A percentile compares a stretch with the other conserved stretches of the same genome.
Evolutionary conservation across 257 asterid species (phyloP).

Genomic region (Petrea volubilis): DNA sequence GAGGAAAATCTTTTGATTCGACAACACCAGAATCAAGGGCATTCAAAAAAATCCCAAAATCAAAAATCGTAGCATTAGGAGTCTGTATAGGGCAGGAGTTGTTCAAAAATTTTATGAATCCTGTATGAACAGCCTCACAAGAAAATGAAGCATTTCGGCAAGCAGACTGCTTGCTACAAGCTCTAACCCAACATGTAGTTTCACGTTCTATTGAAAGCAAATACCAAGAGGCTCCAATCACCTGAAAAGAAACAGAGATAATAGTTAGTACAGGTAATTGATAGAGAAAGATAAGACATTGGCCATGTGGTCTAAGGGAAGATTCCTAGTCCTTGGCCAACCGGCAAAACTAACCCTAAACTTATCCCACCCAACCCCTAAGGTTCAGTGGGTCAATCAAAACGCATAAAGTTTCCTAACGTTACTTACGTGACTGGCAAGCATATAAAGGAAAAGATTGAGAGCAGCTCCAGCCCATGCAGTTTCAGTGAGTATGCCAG

Average conservation of each 20-base stretch:
- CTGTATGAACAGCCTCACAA: constrained; percentile 39
- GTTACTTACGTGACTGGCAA: constrained; percentile 92
- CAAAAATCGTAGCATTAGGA: constrained; percentile 45
- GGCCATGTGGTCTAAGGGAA: no score
- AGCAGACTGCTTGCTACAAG: constrained; percentile 43
- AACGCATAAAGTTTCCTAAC: not conserved
- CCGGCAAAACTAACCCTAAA: no score
- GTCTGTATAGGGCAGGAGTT: constrained; percentile 58
- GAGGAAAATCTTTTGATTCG: constrained; percentile 74
- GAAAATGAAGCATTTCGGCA: constrained; percentile 52
- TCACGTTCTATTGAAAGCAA: constrained; percentile 76
- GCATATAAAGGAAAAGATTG: constrained; percentile 83
- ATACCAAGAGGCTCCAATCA: constrained; percentile 84
- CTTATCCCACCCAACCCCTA: no score
- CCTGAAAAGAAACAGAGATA: constrained; percentile 32
- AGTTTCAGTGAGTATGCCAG: constrained; percentile 92
- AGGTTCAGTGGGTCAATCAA: not conserved
- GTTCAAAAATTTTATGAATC: constrained; percentile 35
- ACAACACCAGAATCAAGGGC: constrained; percentile 81
- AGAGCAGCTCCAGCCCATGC: constrained; percentile 99
- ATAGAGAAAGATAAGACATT: not conserved
- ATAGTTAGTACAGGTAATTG: not conserved
- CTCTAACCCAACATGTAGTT: constrained; percentile 71
- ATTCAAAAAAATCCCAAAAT: constrained; percentile 74
- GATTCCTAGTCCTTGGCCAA: no score